Base-by-base conservation (phyloP, 2,329 filamentous ascomycete species). In the Fonsecaea pugnacius region DNA sequence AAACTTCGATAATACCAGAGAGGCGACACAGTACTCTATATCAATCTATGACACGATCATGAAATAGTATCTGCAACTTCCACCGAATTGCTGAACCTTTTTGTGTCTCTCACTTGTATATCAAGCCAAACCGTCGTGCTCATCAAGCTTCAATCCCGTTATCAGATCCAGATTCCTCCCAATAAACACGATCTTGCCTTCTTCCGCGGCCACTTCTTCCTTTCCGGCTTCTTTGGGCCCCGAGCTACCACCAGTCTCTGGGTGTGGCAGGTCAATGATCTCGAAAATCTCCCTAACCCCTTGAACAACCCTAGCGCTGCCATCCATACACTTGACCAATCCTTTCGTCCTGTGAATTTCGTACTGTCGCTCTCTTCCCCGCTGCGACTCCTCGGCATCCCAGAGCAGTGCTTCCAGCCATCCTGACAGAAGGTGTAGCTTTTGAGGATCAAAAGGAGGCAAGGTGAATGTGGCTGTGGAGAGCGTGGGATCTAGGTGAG, bases 241-340 rank as follows among this genome's bases (percentile, higher is more conserved):
- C 5, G 65, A 63, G n/a, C 51, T 38, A 27, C 5, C 40, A 40
- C 74, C 71, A 14, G 72, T 70, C 52, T 64, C 80, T 12, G 62
- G 6, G 7, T 60, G 55, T 16, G 66, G 62, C 1, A 62, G 14
- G 69, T 96, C 92, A 27, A 91, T 85, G 27, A 98, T 90, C 72
- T 99, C 95, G 75, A 98, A 99, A 16, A 98, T 85, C 71, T 97
- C 94, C 59, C 94, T 82, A 0, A 99, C 95, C 1, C 93, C 95
- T 76, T 99, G 95, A 7, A 98, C 83, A 68, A 98, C 86, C 74
- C 91, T 91, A 50, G 87, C 79, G 0, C 81, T 79, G 1, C 91
- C 91, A 60, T 88, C 82, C 0, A 79, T 73, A 46, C 51, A 60
- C 16, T 36, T 30, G 6, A 98, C 76, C 2, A 91, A 86, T 0